These are phyloP conservation scores for Termitomyces sp. DNA, from an alignment of 768 basidiomycete species.

Conservation along the genomic window DNA sequence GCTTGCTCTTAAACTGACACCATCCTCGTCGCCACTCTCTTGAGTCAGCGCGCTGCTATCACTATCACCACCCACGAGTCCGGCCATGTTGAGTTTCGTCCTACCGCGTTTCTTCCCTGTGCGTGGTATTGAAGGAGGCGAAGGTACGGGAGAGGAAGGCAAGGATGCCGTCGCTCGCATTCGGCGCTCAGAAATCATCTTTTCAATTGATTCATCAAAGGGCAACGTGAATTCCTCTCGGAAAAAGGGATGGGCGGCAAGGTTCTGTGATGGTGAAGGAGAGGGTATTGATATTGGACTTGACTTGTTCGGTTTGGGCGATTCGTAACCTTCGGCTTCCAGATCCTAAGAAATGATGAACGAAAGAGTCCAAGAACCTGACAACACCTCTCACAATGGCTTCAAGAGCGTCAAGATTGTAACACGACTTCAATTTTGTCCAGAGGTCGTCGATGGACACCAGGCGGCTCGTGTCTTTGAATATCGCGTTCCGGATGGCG, in stretches of 20 bases:
- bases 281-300: conserved; percentile 52
- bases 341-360: conserved; percentile 27
- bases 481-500: conserved; percentile 65
- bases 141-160: conserved; percentile 51
- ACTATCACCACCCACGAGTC: conserved; percentile 76
- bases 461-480: conserved; percentile 59
- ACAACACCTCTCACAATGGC: conserved; percentile 43
- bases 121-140: conserved; percentile 27
- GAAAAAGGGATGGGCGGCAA: conserved; percentile 67
- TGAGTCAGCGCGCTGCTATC: conserved; percentile 81
- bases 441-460: conserved; percentile 64
- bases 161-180: conserved; percentile 59
- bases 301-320: conserved; percentile 31
- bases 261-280: conserved; percentile 65
- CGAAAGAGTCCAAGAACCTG: conserved; percentile 4
- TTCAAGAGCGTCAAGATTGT: conserved; percentile 73
- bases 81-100: conserved; percentile 60
- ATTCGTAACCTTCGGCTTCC: conserved; percentile 39
- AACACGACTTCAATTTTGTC: conserved; percentile 66
- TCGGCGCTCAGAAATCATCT: conserved; percentile 56
- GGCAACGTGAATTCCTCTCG: conserved; percentile 63
- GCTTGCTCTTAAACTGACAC: conserved; percentile 44
- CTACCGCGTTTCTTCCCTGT: conserved; percentile 35
- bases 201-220: conserved; percentile 52
- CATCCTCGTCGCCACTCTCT: conserved; percentile 74